phyloP scores from a whole-genome alignment of 768 basidiomycete species.

The Cyclocybe cylindracea region DNA sequence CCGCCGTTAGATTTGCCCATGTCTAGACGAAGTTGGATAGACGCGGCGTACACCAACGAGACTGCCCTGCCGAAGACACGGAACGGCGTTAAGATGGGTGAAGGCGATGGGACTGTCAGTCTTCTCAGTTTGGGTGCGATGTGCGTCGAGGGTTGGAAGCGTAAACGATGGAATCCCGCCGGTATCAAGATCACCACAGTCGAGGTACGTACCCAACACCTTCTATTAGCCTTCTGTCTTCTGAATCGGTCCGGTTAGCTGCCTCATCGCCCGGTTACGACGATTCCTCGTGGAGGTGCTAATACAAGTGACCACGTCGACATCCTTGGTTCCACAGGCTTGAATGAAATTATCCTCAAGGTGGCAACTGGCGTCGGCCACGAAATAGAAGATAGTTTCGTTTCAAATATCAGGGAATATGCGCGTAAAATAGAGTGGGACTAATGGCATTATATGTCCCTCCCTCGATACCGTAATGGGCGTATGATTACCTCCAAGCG shows the following conservation, averaged over 20 bases:
- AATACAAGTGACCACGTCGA: conserved; percentile 93
- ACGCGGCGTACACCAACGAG: conserved; percentile 77
- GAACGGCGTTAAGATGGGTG: conserved; percentile 90
- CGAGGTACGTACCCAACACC: conserved; percentile 53
- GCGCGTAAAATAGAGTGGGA: conserved; percentile 80
- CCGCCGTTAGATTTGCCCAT: conserved; percentile 54
- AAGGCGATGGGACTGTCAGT: conserved; percentile 94
- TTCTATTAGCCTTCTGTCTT: not conserved
- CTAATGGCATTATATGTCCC: conserved; percentile 20
- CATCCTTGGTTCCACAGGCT: conserved; percentile 70
- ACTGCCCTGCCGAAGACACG: conserved; percentile 55
- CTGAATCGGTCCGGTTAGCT: conserved; percentile 42
- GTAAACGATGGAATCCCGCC: conserved; percentile 87
- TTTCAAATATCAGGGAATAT: conserved; percentile 81
- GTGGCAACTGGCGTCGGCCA: conserved; percentile 83
- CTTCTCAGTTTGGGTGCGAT: conserved; percentile 88
- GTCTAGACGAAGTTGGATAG: conserved; percentile 76
- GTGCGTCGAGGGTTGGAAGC: conserved; percentile 96
- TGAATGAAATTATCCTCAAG: conserved; percentile 91
- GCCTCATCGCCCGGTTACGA: conserved; percentile 73
- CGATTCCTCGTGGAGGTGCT: conserved; percentile 85
- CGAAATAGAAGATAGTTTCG: conserved; percentile 67
- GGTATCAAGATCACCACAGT: conserved; percentile 86
- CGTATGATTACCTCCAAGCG: no score
- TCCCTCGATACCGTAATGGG: no score